Evolutionary conservation across 306 rosid species (phyloP).

Genomic region (Begonia loranthoides): DNA sequence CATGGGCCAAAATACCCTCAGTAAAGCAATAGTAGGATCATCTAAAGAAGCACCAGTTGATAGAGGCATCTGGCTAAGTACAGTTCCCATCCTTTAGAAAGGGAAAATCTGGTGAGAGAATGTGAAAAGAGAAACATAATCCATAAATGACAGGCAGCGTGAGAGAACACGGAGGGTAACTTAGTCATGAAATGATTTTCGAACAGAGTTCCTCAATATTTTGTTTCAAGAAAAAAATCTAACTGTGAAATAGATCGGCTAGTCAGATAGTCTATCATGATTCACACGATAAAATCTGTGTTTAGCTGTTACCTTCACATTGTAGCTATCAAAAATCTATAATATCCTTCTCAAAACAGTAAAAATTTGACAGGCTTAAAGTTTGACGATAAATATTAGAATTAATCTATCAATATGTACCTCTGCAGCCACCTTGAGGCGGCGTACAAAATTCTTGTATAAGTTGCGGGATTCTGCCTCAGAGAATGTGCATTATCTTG

Average conservation of each 20-base stretch:
- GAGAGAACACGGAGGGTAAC: background rate
- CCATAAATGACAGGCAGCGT: conserved; percentile 3
- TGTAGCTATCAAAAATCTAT: too few species aligned
- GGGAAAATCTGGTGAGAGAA: conserved; percentile 11
- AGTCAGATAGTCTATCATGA: too few species aligned
- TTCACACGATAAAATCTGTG: too few species aligned
- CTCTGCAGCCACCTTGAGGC: conserved; percentile 86
- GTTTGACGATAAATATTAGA: too few species aligned
- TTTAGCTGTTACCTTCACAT: too few species aligned
- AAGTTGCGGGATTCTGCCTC: conserved; percentile 67
- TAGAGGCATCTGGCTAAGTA: conserved; percentile 57
- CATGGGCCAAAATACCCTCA: conserved; percentile 81
- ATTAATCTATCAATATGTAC: conserved; percentile 16
- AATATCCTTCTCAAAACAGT: too few species aligned
- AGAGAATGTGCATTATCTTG: conserved; percentile 42
- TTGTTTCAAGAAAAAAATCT: too few species aligned
- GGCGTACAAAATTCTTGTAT: conserved; percentile 49
- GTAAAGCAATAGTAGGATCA: conserved; percentile 58
- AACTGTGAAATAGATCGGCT: too few species aligned
- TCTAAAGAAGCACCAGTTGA: conserved; percentile 47
- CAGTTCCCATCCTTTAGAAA: conserved; percentile 75
- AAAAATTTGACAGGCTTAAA: too few species aligned
- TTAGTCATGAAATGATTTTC: too few species aligned
- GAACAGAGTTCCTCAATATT: too few species aligned
- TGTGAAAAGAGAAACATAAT: conserved; percentile 6